Conservation (phyloP, 2,329 filamentous ascomycete genomes). For the Botrytis hyacinthi region DNA sequence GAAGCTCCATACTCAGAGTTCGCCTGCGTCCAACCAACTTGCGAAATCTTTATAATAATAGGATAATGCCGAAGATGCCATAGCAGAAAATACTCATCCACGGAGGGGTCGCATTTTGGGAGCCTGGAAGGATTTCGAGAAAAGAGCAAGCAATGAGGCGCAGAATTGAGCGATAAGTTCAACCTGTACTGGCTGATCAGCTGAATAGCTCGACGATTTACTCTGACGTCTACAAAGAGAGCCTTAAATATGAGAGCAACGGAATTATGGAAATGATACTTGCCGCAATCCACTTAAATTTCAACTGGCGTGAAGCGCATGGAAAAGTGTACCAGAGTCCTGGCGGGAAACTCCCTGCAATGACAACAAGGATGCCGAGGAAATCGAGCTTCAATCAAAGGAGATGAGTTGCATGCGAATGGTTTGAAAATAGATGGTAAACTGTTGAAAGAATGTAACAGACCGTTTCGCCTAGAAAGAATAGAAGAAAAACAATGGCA, state of each 20-base stretch:
- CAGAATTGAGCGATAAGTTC: neutral
- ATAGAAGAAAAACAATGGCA: neutral
- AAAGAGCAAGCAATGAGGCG: neutral
- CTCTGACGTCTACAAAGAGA: neutral
- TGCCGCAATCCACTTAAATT: neutral
- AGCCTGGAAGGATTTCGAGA: neutral
- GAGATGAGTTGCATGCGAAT: neutral
- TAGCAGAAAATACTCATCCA: neutral
- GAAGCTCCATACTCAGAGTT: neutral
- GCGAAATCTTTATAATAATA: neutral
- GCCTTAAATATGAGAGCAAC: too few species aligned
- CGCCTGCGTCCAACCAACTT: neutral
- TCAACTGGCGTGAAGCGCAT: neutral
- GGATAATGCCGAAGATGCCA: neutral
- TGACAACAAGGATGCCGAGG: neutral
- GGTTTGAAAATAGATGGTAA: neutral
- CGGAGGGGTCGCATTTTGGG: neutral
- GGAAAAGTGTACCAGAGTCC: conserved; percentile 1
- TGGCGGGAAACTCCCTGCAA: neutral
- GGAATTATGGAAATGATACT: neutral
- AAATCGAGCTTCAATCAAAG: neutral
- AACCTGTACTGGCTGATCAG: neutral
- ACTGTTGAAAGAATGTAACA: neutral
- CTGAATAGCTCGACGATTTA: neutral
- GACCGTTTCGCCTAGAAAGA: neutral